A percentile compares a stretch with the other conserved stretches of the same genome.
phyloP scores from a whole-genome alignment of 495 filamentous ascomycete species.

The Penicillium taxi region DNA sequence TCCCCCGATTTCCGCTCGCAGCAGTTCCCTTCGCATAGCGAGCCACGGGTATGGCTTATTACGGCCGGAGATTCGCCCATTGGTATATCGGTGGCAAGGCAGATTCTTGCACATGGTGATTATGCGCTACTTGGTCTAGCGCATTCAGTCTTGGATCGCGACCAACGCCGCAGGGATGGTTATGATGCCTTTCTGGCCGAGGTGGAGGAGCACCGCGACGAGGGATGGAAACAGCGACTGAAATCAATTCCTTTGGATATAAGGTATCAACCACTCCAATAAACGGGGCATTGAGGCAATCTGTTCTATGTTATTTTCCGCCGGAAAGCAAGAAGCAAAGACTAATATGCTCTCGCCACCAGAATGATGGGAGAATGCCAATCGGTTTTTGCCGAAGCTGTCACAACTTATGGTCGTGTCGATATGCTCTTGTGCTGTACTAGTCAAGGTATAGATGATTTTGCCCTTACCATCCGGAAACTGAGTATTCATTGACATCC shows the following conservation, averaged over 20 bases:
- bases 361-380: constrained; percentile 54
- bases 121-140: constrained; percentile 71
- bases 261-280: constrained; percentile 28
- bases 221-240: constrained; percentile 39
- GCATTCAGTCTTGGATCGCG: constrained; percentile 39
- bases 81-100: constrained; percentile 59
- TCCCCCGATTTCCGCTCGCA: constrained; percentile 37
- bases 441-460: constrained; percentile 60
- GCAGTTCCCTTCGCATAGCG: constrained; percentile 51
- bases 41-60: constrained; percentile 75
- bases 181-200: constrained; percentile 52
- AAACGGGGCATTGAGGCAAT: too few relatives aligned
- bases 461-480: not conserved
- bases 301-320: too few relatives aligned
- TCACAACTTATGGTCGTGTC: constrained; percentile 73
- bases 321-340: not conserved
- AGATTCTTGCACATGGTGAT: constrained; percentile 78
- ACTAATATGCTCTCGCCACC: constrained; percentile 8
- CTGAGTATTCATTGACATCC: not conserved
- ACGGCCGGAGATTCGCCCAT: constrained; percentile 79
- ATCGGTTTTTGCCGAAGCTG: constrained; percentile 77
- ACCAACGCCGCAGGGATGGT: constrained; percentile 40
- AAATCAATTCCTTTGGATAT: constrained; percentile 43
- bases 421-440: constrained; percentile 87
- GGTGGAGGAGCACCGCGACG: constrained; percentile 55